Evolutionary conservation across 202 grass and related monocot species (phyloP).

Genomic region (Tripidium arundinaceum): DNA sequence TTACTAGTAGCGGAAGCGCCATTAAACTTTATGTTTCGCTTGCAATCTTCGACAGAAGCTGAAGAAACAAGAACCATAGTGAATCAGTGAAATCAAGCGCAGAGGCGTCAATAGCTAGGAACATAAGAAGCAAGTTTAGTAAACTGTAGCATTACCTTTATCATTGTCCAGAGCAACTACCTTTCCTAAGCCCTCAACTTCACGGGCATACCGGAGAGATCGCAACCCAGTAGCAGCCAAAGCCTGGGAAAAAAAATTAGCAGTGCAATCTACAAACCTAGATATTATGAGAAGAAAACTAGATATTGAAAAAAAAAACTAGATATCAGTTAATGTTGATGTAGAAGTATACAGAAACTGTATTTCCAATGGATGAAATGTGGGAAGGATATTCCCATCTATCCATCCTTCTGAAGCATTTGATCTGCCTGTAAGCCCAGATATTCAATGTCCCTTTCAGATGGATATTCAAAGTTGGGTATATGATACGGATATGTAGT

Average conservation of each 20-base stretch:
- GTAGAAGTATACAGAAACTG: background rate
- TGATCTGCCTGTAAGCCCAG: background rate
- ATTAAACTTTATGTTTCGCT: slow-evolving; percentile 85
- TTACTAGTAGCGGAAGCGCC: slow-evolving; percentile 62
- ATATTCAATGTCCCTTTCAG: background rate
- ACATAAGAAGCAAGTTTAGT: slow-evolving; percentile 16
- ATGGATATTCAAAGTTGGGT: background rate
- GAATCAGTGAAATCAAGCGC: slow-evolving; percentile 36
- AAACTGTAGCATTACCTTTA: slow-evolving; percentile 50
- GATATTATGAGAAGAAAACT: background rate
- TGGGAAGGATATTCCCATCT: background rate
- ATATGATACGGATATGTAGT: background rate
- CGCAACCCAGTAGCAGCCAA: slow-evolving; percentile 91
- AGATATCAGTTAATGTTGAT: slow-evolving; percentile 22
- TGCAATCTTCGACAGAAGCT: slow-evolving; percentile 93
- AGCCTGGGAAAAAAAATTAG: slow-evolving; percentile 46
- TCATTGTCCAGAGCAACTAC: slow-evolving; percentile 92
- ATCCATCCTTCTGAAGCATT: background rate
- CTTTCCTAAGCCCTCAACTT: slow-evolving; percentile 72
- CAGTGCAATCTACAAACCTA: background rate
- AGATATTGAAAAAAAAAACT: background rate
- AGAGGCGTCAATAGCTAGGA: background rate
- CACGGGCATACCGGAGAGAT: slow-evolving; percentile 76
- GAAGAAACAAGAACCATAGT: slow-evolving; percentile 36
- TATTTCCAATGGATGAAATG: background rate